These are phyloP conservation scores for Elymus sibiricus DNA, from an alignment of 176 grass and related monocot species.

Conservation along the genomic window DNA sequence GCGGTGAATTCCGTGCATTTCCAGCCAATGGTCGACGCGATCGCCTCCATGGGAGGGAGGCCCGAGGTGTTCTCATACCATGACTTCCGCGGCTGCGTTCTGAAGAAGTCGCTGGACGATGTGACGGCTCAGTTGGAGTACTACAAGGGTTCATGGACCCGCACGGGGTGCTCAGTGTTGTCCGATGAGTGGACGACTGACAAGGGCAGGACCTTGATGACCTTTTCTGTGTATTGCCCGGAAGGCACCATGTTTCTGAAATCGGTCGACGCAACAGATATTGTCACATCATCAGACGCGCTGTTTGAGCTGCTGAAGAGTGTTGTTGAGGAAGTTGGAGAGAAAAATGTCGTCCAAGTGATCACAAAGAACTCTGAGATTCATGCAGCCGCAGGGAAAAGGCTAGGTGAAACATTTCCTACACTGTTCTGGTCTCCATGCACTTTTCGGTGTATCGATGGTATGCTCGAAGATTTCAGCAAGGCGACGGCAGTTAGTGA, in stretches of 20 bases:
- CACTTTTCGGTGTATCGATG: conserved; percentile 72
- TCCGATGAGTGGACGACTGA: conserved; percentile 67
- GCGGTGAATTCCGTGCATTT: conserved; percentile 76
- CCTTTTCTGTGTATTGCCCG: conserved; percentile 78
- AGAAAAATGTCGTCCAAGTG: conserved; percentile 78
- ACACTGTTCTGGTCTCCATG: conserved; percentile 92
- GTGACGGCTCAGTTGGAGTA: conserved; percentile 27
- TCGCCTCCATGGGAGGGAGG: conserved; percentile 40
- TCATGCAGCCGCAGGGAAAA: conserved; percentile 58
- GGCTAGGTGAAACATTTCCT: conserved; percentile 63
- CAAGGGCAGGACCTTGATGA: conserved; percentile 70
- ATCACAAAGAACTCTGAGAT: conserved; percentile 72
- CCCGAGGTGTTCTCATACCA: conserved; percentile 59
- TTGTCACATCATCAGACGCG: conserved; percentile 49
- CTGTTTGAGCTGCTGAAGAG: conserved; percentile 75
- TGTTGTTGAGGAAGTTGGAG: conserved; percentile 67
- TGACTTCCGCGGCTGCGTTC: conserved; percentile 61
- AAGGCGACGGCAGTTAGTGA: conserved; percentile 56
- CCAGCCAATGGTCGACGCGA: conserved; percentile 75
- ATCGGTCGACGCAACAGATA: conserved; percentile 67
- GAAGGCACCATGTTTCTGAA: conserved; percentile 93
- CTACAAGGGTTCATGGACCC: conserved; percentile 43
- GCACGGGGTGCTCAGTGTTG: conserved; percentile 79
- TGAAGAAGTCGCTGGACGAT: conserved; percentile 74
- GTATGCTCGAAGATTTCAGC: conserved; percentile 82